Evolutionary conservation across 2,329 filamentous ascomycete species (phyloP), one percentile per base, ranked within the genome.

Genomic region (Sphaerulina musiva): DNA sequence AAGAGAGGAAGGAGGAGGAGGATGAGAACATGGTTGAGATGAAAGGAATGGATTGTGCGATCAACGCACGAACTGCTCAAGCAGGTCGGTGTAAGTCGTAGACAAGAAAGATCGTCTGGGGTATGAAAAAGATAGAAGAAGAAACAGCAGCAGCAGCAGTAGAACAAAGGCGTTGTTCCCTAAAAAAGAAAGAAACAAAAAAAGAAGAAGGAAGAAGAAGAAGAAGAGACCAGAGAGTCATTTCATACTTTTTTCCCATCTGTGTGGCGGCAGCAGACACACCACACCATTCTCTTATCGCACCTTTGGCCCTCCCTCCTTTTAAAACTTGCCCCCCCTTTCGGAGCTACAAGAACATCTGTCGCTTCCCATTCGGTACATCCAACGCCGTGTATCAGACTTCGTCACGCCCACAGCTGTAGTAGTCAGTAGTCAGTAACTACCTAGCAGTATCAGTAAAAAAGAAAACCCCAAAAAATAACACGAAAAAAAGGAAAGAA

Each of bases 21-120:
- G 14, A 17, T 17, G 14, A 40, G 38, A 51, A 44, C 11, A 32
- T 39, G 38, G 45, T 45, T 8, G 10, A 44, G 36, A 20, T 49
- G 9, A 43, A 50, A 50, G 20, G 48, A 50, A 31, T 31, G 48
- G 32, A 50, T 39, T 45, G 11, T 12, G 48, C 48, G 48, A 44
- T 51, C 48, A 51, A 50, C 47, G 48, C 48, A 26, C 23, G 39
- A 51, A n/a, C 17, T 17, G 20, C 11, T n/a, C 11, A 17, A 23
- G 32, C 11, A 7, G 32, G 32, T 34, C 11, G 32, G 6, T 11
- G 32, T 11, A 36, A 11, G 6, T 39, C 20, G 14, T 17, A 17
- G 14, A 17, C 14, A 1, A 17, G 1, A 17, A 17, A 17, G 14
- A 17, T 17, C 14, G 14, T 17, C 14, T 17, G 14, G 14, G 14